Conservation (phyloP, 345 rosid genomes). For the Corchorus olitorius region DNA sequence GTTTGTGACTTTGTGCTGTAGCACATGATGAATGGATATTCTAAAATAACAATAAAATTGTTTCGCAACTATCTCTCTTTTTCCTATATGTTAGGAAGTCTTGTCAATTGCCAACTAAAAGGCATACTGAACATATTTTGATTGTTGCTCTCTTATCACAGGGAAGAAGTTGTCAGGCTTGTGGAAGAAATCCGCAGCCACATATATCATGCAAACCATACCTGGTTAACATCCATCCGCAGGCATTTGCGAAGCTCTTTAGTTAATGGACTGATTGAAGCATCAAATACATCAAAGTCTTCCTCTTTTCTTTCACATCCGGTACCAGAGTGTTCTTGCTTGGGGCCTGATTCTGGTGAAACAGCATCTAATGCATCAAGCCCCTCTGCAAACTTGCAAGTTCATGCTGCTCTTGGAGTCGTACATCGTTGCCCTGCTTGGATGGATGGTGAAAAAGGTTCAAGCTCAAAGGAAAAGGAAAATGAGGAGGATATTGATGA, state of each 20-base stretch:
- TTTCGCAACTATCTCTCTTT: neutral
- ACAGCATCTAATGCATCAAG: slow-evolving; percentile 35
- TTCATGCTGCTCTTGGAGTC: slow-evolving; percentile 56
- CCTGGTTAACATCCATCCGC: slow-evolving; percentile 78
- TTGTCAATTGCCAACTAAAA: neutral
- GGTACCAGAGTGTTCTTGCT: slow-evolving; percentile 88
- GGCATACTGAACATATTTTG: neutral
- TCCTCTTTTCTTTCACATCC: slow-evolving; percentile 79
- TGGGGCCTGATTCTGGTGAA: slow-evolving; percentile 27
- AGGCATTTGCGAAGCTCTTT: slow-evolving; percentile 68
- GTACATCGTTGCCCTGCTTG: slow-evolving; percentile 69
- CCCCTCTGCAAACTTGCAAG: slow-evolving; percentile 29
- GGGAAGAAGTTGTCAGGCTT: slow-evolving; percentile 68
- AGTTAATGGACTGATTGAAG: slow-evolving; percentile 63
- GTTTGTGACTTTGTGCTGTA: neutral
- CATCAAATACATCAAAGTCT: slow-evolving; percentile 56
- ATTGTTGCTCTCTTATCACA: slow-evolving; percentile 26
- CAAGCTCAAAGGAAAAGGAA: slow-evolving; percentile 60
- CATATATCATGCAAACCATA: slow-evolving; percentile 74
- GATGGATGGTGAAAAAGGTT: slow-evolving; percentile 51
- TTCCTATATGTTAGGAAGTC: neutral
- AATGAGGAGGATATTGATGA: slow-evolving; percentile 83
- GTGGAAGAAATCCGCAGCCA: slow-evolving; percentile 66
- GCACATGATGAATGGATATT: neutral
- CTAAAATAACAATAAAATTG: neutral